These are phyloP conservation scores for Bacterosira constricta DNA, from an alignment of 108 stramenopile species.

Conservation along the genomic window DNA sequence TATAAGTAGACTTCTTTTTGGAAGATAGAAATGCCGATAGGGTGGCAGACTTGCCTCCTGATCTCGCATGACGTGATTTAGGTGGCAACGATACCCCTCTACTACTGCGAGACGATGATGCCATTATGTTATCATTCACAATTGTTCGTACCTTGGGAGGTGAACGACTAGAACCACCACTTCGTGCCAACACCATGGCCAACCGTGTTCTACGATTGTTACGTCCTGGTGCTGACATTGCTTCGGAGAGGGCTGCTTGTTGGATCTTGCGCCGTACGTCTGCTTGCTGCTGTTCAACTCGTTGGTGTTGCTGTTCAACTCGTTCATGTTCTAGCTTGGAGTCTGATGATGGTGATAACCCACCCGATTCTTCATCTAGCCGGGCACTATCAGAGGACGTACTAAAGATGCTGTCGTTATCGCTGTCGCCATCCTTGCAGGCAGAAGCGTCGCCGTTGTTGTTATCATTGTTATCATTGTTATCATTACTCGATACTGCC, in stretches of 20 bases:
- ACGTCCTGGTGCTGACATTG: slow-evolving; percentile 15
- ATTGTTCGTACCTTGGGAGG: background rate
- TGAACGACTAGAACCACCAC: background rate
- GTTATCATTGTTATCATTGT: background rate
- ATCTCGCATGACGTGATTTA: background rate
- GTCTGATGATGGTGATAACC: background rate
- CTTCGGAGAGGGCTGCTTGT: slow-evolving; percentile 16
- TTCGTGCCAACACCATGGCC: background rate
- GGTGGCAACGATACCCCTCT: slow-evolving; percentile 3
- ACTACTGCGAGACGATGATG: too few species aligned
- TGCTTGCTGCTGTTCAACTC: background rate
- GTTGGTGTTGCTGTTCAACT: background rate
- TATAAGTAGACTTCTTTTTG: background rate
- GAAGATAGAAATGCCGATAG: slow-evolving; percentile 1
- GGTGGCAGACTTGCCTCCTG: background rate
- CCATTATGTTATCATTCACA: too few species aligned
- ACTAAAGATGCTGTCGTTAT: background rate
- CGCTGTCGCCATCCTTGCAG: too few species aligned
- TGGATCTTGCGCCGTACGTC: background rate
- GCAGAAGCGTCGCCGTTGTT: background rate
- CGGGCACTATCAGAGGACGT: background rate
- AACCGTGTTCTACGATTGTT: background rate
- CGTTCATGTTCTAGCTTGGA: background rate
- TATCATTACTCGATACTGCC: too few species aligned
- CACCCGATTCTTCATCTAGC: background rate